Conservation (phyloP, 2,329 filamentous ascomycete genomes). For the Ilyonectria robusta region DNA sequence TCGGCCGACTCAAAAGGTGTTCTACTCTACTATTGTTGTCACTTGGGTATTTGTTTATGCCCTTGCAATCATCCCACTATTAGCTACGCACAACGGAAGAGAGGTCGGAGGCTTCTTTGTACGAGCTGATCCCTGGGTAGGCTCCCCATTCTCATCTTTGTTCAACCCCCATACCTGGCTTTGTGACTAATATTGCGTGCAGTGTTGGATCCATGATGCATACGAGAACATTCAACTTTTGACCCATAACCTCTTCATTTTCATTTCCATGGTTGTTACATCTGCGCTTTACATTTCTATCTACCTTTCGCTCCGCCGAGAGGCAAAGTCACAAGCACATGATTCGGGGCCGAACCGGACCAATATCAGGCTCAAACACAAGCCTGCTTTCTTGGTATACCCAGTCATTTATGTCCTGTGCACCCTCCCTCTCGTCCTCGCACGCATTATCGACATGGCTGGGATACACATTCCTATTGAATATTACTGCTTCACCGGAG, state of each 20-base stretch:
- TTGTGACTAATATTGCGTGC: not conserved
- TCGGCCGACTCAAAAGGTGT: constrained; percentile 63
- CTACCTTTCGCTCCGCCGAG: constrained; percentile 53
- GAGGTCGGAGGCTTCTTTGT: constrained; percentile 66
- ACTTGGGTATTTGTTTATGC: constrained; percentile 73
- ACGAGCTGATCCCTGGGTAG: constrained; percentile 73
- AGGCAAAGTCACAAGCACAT: constrained; percentile 22
- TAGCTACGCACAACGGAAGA: constrained; percentile 58
- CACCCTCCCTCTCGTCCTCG: constrained; percentile 75
- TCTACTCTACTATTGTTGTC: constrained; percentile 62
- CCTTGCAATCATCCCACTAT: constrained; percentile 66
- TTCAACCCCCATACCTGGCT: not conserved
- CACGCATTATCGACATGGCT: constrained; percentile 74
- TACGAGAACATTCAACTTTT: constrained; percentile 69
- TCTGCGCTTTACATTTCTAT: constrained; percentile 56
- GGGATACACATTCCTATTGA: constrained; percentile 63
- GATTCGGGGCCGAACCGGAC: constrained; percentile 1
- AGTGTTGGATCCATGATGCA: constrained; percentile 74
- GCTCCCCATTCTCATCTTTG: constrained; percentile 36
- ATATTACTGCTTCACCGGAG: constrained; percentile 72
- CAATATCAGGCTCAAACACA: constrained; percentile 46
- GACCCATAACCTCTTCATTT: constrained; percentile 77
- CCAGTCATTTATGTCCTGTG: constrained; percentile 77
- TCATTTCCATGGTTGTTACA: constrained; percentile 55
- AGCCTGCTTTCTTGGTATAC: constrained; percentile 74